A percentile compares a stretch with the other conserved stretches of the same genome.
Evolutionary conservation across 164 flowering plant species (phyloP).

Genomic region (Vitis vinifera): DNA sequence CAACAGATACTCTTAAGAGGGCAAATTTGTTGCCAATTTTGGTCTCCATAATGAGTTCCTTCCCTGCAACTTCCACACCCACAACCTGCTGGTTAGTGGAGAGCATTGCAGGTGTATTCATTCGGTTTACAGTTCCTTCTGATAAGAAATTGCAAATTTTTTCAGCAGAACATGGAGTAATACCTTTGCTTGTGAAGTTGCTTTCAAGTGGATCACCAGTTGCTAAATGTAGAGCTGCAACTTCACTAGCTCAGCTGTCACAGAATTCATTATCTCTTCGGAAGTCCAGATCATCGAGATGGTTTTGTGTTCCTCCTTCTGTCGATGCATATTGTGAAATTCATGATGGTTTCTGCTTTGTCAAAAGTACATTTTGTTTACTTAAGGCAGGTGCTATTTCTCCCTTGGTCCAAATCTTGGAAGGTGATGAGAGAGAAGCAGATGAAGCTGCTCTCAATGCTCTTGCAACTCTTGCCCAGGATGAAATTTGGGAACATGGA

Average conservation of each 20-base stretch:
- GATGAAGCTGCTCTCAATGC: slow-evolving; percentile 73
- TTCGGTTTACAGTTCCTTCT: slow-evolving; percentile 68
- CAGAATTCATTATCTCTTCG: slow-evolving; percentile 51
- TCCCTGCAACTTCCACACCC: slow-evolving; percentile 17
- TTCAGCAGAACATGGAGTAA: slow-evolving; percentile 58
- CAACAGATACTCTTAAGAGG: slow-evolving; percentile 52
- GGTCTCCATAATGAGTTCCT: slow-evolving; percentile 37
- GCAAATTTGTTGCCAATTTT: slow-evolving; percentile 52
- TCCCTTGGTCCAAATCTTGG: slow-evolving; percentile 52
- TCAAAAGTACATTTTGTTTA: slow-evolving; percentile 68
- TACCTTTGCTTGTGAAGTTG: slow-evolving; percentile 64
- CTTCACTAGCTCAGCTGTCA: slow-evolving; percentile 71
- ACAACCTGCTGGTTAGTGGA: slow-evolving; percentile 33
- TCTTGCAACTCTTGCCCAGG: slow-evolving; percentile 67
- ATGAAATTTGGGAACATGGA: slow-evolving; percentile 73
- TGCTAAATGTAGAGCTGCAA: slow-evolving; percentile 64
- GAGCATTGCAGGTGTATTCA: slow-evolving; percentile 49
- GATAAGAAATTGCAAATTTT: slow-evolving; percentile 64
- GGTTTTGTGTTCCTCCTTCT: slow-evolving; percentile 63
- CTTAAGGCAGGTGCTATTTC: slow-evolving; percentile 71
- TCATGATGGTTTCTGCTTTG: slow-evolving; percentile 62
- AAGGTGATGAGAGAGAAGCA: slow-evolving; percentile 62
- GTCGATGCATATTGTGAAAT: slow-evolving; percentile 57
- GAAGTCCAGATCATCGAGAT: slow-evolving; percentile 47
- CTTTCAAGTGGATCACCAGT: slow-evolving; percentile 50